A percentile compares a stretch with the other conserved stretches of the same genome.
Conservation (phyloP, 306 rosid genomes). For the Chamaecrista fasciculata region DNA sequence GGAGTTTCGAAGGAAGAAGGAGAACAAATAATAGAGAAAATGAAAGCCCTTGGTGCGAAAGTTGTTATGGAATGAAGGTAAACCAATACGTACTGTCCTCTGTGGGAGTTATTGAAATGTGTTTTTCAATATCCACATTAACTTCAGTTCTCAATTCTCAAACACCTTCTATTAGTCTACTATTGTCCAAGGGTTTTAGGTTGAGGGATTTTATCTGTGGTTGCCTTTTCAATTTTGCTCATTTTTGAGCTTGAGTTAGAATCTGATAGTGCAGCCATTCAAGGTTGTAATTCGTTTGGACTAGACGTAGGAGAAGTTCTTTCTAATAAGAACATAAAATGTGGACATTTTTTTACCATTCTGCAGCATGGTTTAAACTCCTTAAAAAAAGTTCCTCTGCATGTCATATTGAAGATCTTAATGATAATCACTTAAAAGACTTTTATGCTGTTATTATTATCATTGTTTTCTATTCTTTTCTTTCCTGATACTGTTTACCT, state of each 20-base stretch:
- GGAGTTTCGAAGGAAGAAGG: constrained; percentile 91
- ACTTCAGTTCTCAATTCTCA: constrained; percentile 20
- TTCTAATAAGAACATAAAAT: not conserved
- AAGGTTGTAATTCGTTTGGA: not conserved
- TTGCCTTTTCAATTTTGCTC: not conserved
- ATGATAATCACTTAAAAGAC: too few species aligned
- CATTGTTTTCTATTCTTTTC: not conserved
- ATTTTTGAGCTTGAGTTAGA: not conserved
- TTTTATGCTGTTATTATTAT: too few species aligned
- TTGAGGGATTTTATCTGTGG: constrained; percentile 27
- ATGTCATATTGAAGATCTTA: not conserved
- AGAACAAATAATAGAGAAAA: constrained; percentile 74
- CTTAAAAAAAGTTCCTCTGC: not conserved
- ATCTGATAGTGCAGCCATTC: not conserved
- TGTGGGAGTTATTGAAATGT: constrained; percentile 13
- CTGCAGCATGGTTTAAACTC: not conserved
- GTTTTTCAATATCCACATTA: constrained; percentile 20
- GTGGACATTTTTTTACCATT: not conserved
- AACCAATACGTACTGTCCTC: not conserved
- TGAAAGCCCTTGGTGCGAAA: constrained; percentile 88
- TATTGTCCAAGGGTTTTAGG: constrained; percentile 3
- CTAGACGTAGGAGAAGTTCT: not conserved
- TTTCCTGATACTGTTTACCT: not conserved
- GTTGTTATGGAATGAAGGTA: constrained; percentile 71
- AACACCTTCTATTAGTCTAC: constrained; percentile 10